Evolutionary conservation across 169 alveolate species (phyloP).

Genomic region (Cryptosporidium sp.): DNA sequence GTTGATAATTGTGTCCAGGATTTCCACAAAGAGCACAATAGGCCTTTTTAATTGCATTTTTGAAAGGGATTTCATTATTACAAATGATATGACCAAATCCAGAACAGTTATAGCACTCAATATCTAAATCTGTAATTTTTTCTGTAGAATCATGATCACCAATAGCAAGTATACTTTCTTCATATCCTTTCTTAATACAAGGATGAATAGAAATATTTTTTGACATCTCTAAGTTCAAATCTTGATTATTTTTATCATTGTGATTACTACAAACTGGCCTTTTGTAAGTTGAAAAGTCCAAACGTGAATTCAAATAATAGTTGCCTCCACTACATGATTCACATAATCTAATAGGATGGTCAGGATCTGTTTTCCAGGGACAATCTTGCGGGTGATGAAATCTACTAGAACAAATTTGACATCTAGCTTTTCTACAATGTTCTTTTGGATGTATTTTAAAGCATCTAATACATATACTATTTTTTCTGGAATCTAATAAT

Average conservation of each 20-base stretch:
- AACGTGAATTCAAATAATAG: constrained; percentile 16
- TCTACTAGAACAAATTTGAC: constrained; percentile 40
- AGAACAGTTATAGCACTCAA: constrained; percentile 36
- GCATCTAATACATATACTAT: constrained; percentile 18
- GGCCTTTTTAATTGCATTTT: not conserved
- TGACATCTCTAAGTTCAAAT: not conserved
- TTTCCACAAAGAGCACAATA: constrained; percentile 61
- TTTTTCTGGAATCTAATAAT: not conserved
- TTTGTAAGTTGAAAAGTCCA: not conserved
- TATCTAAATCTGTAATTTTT: not conserved
- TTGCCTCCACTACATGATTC: constrained; percentile 16
- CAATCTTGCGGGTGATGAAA: constrained; percentile 15
- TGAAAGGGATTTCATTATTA: constrained; percentile 17
- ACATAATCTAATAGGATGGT: not conserved
- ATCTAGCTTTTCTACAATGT: not conserved
- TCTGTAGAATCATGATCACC: not conserved
- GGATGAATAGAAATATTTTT: not conserved
- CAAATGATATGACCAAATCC: constrained; percentile 41
- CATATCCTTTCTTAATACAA: constrained; percentile 43
- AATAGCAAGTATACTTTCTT: constrained; percentile 20
- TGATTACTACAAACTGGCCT: constrained; percentile 23
- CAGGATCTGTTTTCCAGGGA: constrained; percentile 21
- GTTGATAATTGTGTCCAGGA: constrained; percentile 21
- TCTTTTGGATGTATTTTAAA: constrained; percentile 14
- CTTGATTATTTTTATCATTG: not conserved